Evolutionary conservation across 176 grass and related monocot genomes (phyloP).

Genomic region (Poa pratensis): DNA sequence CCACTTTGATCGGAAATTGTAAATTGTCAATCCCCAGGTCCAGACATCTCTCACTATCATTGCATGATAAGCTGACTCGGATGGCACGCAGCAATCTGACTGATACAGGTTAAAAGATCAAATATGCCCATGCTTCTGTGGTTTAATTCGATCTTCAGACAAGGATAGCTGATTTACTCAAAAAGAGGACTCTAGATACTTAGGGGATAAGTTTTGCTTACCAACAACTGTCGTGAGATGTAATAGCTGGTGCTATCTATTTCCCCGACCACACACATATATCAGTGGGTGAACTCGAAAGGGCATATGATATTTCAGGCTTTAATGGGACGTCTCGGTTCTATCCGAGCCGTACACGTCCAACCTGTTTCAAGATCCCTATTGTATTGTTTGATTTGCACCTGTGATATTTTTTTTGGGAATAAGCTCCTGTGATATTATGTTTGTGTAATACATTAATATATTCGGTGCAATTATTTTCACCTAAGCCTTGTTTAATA

Average conservation of each 20-base stretch:
- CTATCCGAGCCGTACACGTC: background rate
- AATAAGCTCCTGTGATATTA: too few relatives aligned
- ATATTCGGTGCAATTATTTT: too few relatives aligned
- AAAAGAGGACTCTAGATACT: slow-evolving; percentile 23
- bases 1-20: slow-evolving; percentile 1
- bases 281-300: background rate
- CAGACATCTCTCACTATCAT: slow-evolving; percentile 35
- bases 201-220: slow-evolving; percentile 34
- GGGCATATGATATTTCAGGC: background rate
- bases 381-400: background rate
- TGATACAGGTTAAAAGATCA: slow-evolving; percentile 16
- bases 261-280: background rate
- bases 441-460: too few relatives aligned
- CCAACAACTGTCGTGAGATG: background rate
- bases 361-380: background rate
- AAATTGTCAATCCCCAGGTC: slow-evolving; percentile 10
- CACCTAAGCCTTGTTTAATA: too few relatives aligned
- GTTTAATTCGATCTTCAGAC: background rate
- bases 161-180: slow-evolving; percentile 31
- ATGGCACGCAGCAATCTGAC: slow-evolving; percentile 43
- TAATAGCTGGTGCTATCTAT: background rate
- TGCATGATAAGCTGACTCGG: slow-evolving; percentile 53
- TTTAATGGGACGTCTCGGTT: background rate
- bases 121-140: background rate
- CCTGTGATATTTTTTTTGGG: too few relatives aligned